Evolutionary conservation across 2,329 filamentous ascomycete genomes (phyloP), one percentile per base, ranked within the genome.

Genomic region (Malbranchea cinnamomea): DNA sequence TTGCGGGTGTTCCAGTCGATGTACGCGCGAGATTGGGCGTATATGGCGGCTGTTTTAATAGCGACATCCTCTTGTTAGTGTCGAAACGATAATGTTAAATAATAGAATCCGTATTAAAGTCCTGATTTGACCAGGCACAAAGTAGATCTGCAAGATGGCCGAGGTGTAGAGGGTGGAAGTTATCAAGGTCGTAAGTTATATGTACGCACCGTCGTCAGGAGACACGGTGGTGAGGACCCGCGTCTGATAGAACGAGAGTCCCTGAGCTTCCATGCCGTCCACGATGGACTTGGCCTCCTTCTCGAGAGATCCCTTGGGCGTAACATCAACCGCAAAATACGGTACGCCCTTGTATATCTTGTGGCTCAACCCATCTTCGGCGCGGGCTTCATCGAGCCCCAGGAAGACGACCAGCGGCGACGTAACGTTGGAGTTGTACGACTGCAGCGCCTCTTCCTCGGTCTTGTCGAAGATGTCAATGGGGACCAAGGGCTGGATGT

Each of bases 1-100:
- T 92, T 93, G 30, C 87, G 78, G 15, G 67, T 67, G 58, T 98
- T 95, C 89, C 89, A 98, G 60, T 95, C 89, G 20, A 91, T 63
- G 15, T 94, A 65, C 26, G 84, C 79, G 32, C 87, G 75, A 5
- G 84, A 81, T 55, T 93, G 82, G 9, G 83, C 87, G 43, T 84
- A 93, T 26, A 93, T 79, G 28, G 85, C 83, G 35, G 85, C 89
- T 89, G 38, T 8, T 22, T 8, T n/a, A 26, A 26, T 14, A 8
- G 7, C 7, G 24, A 8, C 20, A 8, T n/a, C n/a, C n/a, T n/a
- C n/a, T n/a, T n/a, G n/a, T n/a, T n/a, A n/a, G n/a, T n/a, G n/a
- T n/a, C n/a, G n/a, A n/a, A n/a, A n/a, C n/a, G n/a, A n/a, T n/a
- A n/a, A n/a, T n/a, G n/a, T n/a, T n/a, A n/a, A n/a, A n/a, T n/a